These are phyloP conservation scores for Aristolochia fimbriata DNA, from an alignment of 164 flowering plant species.

Conservation along the genomic window DNA sequence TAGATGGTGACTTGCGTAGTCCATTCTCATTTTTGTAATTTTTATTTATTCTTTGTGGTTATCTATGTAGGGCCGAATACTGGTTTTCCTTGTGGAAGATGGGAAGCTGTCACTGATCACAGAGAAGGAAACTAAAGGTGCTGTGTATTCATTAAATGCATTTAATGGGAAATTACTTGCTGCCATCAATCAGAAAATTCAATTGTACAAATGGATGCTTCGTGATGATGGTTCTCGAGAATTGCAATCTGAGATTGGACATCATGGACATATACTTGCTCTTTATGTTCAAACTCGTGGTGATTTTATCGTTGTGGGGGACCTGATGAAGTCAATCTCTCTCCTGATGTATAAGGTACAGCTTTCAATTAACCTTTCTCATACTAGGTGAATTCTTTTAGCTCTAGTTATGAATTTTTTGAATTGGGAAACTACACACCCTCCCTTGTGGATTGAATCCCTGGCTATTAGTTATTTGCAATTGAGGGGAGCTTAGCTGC, in stretches of 20 bases:
- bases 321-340: constrained; percentile 93
- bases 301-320: constrained; percentile 97
- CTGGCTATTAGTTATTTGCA: too few relatives aligned
- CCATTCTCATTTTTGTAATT: too few relatives aligned
- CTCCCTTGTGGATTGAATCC: too few relatives aligned
- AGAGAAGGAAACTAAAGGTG: constrained; percentile 95
- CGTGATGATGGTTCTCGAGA: constrained; percentile 93
- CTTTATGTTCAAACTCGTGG: constrained; percentile 94
- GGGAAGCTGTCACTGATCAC: constrained; percentile 82
- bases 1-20: too few relatives aligned
- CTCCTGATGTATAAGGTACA: constrained; percentile 83
- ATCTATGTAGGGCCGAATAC: constrained; percentile 59
- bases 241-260: constrained; percentile 91
- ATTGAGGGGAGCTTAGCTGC: too few relatives aligned
- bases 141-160: constrained; percentile 84
- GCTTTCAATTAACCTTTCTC: not conserved
- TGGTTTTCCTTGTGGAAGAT: constrained; percentile 88
- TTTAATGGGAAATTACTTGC: constrained; percentile 95
- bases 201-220: constrained; percentile 90
- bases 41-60: not conserved
- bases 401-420: not conserved
- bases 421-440: too few relatives aligned
- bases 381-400: not conserved
- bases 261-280: constrained; percentile 97
- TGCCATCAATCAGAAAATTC: constrained; percentile 95